Percentiles rank a stretch among this genome's conserved stretches.
Evolutionary conservation across 768 basidiomycete species (phyloP).

Genomic region (Tylopilus sp.): DNA sequence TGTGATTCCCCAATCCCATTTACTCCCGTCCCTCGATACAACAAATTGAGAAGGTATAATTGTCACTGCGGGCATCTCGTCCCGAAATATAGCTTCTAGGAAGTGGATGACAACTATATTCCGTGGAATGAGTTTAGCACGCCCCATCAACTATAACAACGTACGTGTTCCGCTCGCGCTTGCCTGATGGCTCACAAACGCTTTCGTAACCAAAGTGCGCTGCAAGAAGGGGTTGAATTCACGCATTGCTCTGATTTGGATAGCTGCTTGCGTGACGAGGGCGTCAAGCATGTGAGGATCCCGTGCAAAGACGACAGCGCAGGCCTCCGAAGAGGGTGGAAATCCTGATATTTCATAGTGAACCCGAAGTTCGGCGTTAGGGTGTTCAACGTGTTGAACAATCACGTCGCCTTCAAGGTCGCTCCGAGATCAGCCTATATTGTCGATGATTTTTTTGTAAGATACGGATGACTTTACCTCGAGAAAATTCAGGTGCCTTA

Average conservation of each 20-base stretch:
- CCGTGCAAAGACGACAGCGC: constrained; percentile 44
- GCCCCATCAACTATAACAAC: constrained; percentile 5
- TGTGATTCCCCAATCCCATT: constrained; percentile 30
- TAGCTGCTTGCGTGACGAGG: constrained; percentile 9
- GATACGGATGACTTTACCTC: constrained; percentile 33
- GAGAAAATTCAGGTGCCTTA: constrained; percentile 36
- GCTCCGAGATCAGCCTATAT: neutral
- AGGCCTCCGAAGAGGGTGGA: constrained; percentile 37
- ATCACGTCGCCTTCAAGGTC: constrained; percentile 14
- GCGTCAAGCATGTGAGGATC: constrained; percentile 11
- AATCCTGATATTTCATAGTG: constrained; percentile 51
- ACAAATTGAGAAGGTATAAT: constrained; percentile 21
- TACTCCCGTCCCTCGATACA: constrained; percentile 17
- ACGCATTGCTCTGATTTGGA: constrained; percentile 11
- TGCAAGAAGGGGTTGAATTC: constrained; percentile 20
- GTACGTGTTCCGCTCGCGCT: constrained; percentile 10
- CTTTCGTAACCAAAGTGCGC: constrained; percentile 24
- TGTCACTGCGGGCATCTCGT: constrained; percentile 27
- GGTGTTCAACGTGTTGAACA: constrained; percentile 2
- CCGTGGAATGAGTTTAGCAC: neutral
- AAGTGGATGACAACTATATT: constrained; percentile 19
- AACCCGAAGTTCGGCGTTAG: constrained; percentile 16
- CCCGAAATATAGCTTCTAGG: constrained; percentile 19
- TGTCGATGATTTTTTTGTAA: neutral
- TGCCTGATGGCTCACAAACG: constrained; percentile 18